These are phyloP conservation scores for Pythium chondricola DNA, from an alignment of 352 stramenopile genomes.

Conservation along the genomic window DNA sequence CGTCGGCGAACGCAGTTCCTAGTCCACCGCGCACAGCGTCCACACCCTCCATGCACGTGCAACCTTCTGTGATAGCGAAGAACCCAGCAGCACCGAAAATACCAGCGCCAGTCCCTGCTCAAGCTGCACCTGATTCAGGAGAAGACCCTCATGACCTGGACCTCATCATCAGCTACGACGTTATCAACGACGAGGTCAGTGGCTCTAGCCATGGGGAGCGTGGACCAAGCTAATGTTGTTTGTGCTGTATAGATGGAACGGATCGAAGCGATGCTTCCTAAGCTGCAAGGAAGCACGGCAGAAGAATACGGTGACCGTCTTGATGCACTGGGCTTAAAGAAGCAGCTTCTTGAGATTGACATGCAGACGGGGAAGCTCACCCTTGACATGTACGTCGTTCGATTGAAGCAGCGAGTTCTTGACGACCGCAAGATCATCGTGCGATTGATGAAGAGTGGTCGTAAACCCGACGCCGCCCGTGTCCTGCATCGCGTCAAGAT, in stretches of 20 bases:
- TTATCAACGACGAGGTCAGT: conserved; percentile 78
- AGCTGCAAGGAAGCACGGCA: conserved; percentile 24
- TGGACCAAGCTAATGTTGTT: not conserved
- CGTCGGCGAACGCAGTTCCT: not conserved
- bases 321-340: conserved; percentile 69
- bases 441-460: conserved; percentile 32
- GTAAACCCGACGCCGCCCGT: conserved; percentile 51
- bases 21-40: not conserved
- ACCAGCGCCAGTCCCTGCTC: not conserved
- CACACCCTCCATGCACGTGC: no score
- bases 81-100: not conserved
- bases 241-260: conserved; percentile 40
- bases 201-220: not conserved
- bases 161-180: conserved; percentile 79
- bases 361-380: conserved; percentile 79
- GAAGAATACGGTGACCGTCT: conserved; percentile 44
- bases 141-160: conserved; percentile 62
- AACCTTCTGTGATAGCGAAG: not conserved
- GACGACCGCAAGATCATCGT: conserved; percentile 45
- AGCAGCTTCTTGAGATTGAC: conserved; percentile 76
- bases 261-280: conserved; percentile 45
- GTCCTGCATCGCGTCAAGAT: conserved; percentile 69
- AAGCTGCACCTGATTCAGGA: conserved; percentile 5
- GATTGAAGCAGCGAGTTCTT: conserved; percentile 39
- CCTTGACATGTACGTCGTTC: conserved; percentile 57